Base-by-base conservation (phyloP, 2,329 filamentous ascomycete species). In the Aspergillus piperis region DNA sequence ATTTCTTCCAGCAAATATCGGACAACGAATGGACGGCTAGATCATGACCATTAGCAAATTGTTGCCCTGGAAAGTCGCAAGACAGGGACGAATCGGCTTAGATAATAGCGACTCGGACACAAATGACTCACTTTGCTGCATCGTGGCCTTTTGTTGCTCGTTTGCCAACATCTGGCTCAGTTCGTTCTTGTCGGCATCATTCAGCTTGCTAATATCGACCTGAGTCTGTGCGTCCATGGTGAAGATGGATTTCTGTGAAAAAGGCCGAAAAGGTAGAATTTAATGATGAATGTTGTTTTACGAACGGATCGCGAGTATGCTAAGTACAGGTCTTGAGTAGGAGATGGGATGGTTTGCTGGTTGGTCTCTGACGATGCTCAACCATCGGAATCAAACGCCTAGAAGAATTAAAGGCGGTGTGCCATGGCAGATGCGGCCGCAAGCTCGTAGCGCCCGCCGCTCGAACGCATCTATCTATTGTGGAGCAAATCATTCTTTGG, bases 1-100 rank as follows among this genome's bases (percentile, higher is more conserved):
- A 99, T 81, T 97, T 98, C 74, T 88, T 92, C 88, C 93, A 99
- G 85, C 95, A 99, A 62, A 90, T 86, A 70, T 95, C 90, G 47
- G 86, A 87, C 38, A 90, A 80, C 66, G 80, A 79, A 77, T 90
- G 88, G 61, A 89, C 85, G n/a, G 83, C 87, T 87, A 38, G n/a
- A 19, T 39, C 19, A 59, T 21, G 23, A 58, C 25, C 17, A 57
- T 68, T 54, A 66, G 64, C 47, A 27, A 36, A 25, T 17, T 8
- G n/a, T 21, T 27, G 19, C 25, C 8, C 25, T 6, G 25, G 8
- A 50, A n/a, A 13, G 10, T 36, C 44, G 2, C 3, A 30, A 13
- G 32, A 17, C 15, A 21, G 13, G 17, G 10, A 42, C 15, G 8
- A 21, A n/a, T 27, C 23, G 23, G 17, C 23, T 8, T 8, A 32